These are phyloP conservation scores for Rhododendron ferrugineum DNA, from an alignment of 148 eudicot genomes.

Conservation along the genomic window DNA sequence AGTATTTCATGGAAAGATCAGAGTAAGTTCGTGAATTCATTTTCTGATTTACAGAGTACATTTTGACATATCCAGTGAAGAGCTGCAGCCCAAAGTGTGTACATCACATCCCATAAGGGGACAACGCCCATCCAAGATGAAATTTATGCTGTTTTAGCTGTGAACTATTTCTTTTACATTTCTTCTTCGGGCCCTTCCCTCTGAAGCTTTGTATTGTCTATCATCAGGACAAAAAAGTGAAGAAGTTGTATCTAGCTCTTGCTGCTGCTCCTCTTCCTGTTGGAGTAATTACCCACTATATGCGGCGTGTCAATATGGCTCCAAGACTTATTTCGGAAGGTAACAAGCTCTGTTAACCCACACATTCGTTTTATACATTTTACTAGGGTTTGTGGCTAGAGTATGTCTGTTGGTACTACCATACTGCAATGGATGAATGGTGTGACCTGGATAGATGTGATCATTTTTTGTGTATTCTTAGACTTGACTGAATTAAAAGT, in stretches of 20 bases:
- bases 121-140: background rate
- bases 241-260: constrained; percentile 92
- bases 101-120: background rate
- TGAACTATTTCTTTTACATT: background rate
- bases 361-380: background rate
- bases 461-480: background rate
- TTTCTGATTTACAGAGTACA: background rate
- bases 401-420: background rate
- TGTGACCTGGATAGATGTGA: background rate
- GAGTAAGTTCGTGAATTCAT: constrained; percentile 47
- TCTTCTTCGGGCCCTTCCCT: background rate
- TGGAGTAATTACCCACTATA: constrained; percentile 80
- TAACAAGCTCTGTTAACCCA: constrained; percentile 16
- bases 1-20: constrained; percentile 74
- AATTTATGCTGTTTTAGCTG: background rate
- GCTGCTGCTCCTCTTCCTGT: constrained; percentile 76
- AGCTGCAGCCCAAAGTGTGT: background rate
- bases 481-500: background rate
- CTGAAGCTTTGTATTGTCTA: constrained; percentile 10
- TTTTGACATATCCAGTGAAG: background rate
- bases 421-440: background rate
- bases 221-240: constrained; percentile 74
- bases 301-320: constrained; percentile 72
- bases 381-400: background rate
- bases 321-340: constrained; percentile 89